Evolutionary conservation across 2,329 filamentous ascomycete species (phyloP).

Genomic region (Cercospora sojina): DNA sequence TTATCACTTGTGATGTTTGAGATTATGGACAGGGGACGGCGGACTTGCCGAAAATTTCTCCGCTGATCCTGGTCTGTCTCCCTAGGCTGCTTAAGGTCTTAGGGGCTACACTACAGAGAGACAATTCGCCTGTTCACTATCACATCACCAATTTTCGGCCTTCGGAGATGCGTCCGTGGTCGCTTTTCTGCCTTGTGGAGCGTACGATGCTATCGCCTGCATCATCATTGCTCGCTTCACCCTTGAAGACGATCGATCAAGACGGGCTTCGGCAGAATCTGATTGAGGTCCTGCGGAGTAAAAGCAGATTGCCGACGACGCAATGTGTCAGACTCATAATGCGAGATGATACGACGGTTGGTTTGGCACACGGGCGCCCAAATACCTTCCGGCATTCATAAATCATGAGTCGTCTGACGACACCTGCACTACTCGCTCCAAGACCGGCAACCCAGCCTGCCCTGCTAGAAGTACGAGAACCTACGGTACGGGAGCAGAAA

Average conservation of each 20-base stretch:
- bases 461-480: too few species aligned
- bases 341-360: neutral
- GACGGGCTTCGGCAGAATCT: neutral
- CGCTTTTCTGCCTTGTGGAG: neutral
- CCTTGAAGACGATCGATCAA: neutral
- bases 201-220: neutral
- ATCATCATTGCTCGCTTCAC: neutral
- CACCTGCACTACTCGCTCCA: too few species aligned
- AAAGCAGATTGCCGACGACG: neutral
- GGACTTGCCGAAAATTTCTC: neutral
- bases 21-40: neutral
- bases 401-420: too few species aligned
- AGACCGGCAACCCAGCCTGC: too few species aligned
- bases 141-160: neutral
- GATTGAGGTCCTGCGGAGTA: neutral
- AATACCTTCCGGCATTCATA: neutral
- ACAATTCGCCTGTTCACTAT: neutral
- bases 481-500: too few species aligned
- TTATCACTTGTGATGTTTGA: constrained; percentile 4
- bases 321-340: neutral
- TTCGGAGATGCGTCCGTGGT: neutral
- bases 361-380: neutral
- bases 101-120: neutral
- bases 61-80: neutral
- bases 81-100: neutral